A percentile compares a stretch with the other conserved stretches of the same genome.
These are phyloP conservation scores for Boletus eberwhitei DNA, from an alignment of 768 basidiomycete species.

Conservation along the genomic window DNA sequence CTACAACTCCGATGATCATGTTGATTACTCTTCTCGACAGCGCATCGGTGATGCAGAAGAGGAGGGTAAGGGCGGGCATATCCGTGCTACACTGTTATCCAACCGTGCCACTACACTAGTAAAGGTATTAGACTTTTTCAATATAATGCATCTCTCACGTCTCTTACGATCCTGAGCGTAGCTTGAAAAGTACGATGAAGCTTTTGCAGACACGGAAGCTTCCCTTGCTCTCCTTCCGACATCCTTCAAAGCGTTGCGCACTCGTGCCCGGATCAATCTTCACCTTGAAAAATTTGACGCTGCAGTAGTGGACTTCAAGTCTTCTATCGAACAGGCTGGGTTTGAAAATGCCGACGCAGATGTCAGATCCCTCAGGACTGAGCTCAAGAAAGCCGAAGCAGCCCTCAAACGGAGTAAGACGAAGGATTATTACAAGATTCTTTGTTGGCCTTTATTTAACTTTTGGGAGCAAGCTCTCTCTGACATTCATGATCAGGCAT, in stretches of 20 bases:
- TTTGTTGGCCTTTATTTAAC: constrained; percentile 34
- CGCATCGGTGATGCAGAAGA: constrained; percentile 63
- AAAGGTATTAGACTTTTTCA: constrained; percentile 45
- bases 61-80: constrained; percentile 76
- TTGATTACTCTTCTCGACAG: constrained; percentile 32
- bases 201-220: constrained; percentile 65
- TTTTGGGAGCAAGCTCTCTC: background rate
- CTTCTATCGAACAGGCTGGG: constrained; percentile 70
- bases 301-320: constrained; percentile 71
- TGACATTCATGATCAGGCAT: constrained; percentile 26
- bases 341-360: constrained; percentile 64
- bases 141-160: background rate
- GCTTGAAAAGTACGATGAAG: constrained; percentile 64
- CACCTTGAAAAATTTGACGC: constrained; percentile 72
- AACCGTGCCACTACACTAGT: constrained; percentile 81
- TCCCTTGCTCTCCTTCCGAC: constrained; percentile 60
- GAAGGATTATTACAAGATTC: constrained; percentile 86
- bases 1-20: background rate
- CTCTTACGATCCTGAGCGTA: constrained; percentile 28
- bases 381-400: constrained; percentile 79
- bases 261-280: constrained; percentile 76
- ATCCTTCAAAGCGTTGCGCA: constrained; percentile 84
- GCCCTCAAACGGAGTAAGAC: constrained; percentile 84
- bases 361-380: constrained; percentile 54
- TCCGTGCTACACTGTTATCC: constrained; percentile 74